phyloP scores from a whole-genome alignment of 164 flowering plant genomes.

The Vitis vinifera region DNA sequence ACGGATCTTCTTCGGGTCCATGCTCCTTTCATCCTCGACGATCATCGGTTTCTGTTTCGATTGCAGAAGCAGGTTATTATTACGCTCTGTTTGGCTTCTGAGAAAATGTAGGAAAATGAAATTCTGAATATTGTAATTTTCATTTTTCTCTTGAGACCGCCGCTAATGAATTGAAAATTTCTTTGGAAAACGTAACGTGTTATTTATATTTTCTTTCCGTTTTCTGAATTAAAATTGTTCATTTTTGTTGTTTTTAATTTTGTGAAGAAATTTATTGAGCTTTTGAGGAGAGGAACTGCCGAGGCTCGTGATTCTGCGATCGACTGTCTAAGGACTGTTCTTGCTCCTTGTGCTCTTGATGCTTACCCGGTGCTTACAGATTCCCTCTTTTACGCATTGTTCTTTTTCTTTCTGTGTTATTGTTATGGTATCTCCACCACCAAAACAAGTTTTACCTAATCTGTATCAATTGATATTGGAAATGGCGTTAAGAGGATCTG shows the following conservation, averaged over 20 bases:
- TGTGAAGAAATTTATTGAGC: constrained; percentile 87
- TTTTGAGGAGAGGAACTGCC: constrained; percentile 76
- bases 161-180: no score
- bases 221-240: not conserved
- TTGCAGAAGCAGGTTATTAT: constrained; percentile 83
- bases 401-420: not conserved
- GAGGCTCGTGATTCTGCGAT: constrained; percentile 80
- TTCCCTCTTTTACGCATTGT: not conserved
- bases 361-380: constrained; percentile 82
- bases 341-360: constrained; percentile 95
- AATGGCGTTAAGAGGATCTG: no score
- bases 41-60: constrained; percentile 83
- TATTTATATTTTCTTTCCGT: constrained; percentile 2
- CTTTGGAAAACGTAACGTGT: not conserved
- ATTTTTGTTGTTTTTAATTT: constrained; percentile 1
- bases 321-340: constrained; percentile 60
- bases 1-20: constrained; percentile 69
- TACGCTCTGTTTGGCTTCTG: not conserved
- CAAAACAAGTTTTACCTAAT: not conserved
- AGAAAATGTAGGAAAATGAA: constrained; percentile 4
- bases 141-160: no score
- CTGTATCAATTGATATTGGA: no score
- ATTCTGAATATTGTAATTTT: not conserved
- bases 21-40: constrained; percentile 76
- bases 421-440: not conserved